Evolutionary conservation across 2,329 filamentous ascomycete genomes (phyloP).

Genomic region (Penicillium capsulatum): DNA sequence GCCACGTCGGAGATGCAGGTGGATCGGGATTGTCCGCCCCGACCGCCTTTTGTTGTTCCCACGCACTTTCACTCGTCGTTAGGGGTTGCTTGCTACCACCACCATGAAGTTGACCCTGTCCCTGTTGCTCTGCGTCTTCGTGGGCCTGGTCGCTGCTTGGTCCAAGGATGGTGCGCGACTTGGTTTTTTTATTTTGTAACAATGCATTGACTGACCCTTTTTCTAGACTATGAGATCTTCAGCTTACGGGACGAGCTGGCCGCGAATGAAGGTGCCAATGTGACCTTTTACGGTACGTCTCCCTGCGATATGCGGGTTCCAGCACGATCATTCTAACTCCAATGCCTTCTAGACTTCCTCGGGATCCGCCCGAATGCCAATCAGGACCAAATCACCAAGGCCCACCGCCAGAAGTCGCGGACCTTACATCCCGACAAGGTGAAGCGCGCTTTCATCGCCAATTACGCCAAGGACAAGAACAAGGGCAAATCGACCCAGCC

Average conservation of each 20-base stretch:
- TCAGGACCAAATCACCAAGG: conserved; percentile 86
- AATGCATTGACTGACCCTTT: background rate
- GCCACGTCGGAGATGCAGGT: conserved; percentile 14
- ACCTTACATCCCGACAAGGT: conserved; percentile 93
- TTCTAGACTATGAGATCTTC: conserved; percentile 92
- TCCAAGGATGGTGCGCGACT: conserved; percentile 70
- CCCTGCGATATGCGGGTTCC: too few relatives aligned
- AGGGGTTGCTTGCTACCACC: conserved; percentile 25
- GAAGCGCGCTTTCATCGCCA: conserved; percentile 72
- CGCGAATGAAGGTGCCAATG: conserved; percentile 66
- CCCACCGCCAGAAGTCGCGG: conserved; percentile 82
- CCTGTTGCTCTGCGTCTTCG: conserved; percentile 64
- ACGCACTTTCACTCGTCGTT: background rate
- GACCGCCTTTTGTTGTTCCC: conserved; percentile 13
- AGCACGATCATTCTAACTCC: background rate
- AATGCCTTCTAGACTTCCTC: conserved; percentile 62
- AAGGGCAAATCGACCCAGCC: conserved; percentile 54
- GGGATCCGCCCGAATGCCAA: conserved; percentile 68
- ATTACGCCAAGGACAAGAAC: conserved; percentile 55
- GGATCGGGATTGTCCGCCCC: conserved; percentile 9
- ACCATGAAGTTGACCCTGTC: conserved; percentile 65
- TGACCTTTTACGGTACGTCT: conserved; percentile 75
- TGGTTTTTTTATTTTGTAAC: background rate
- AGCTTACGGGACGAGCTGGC: conserved; percentile 83
- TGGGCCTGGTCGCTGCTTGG: conserved; percentile 71